Percentiles rank a stretch among this genome's conserved stretches.
These are phyloP conservation scores for Colletotrichum sojae DNA, from an alignment of 2,329 filamentous ascomycete genomes.

Conservation along the genomic window DNA sequence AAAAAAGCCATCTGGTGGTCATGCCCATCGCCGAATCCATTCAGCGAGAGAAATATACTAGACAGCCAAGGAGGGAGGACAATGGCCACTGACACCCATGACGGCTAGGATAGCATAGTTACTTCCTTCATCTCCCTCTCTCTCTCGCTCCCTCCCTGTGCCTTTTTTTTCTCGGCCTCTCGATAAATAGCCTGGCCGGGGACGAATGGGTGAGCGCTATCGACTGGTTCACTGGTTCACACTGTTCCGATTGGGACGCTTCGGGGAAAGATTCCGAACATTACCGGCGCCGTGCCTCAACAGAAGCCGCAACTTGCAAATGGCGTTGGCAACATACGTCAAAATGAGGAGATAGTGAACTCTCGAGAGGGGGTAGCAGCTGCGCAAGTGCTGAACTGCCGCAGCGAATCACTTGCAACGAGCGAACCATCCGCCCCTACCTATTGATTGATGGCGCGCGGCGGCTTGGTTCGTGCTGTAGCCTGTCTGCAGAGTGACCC, in stretches of 20 bases:
- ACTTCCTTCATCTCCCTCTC: too few species aligned
- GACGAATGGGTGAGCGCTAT: slow-evolving; percentile 20
- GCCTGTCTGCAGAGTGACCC: slow-evolving; percentile 7
- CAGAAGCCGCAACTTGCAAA: neutral
- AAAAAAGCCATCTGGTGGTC: neutral
- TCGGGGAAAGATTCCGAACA: slow-evolving; percentile 26
- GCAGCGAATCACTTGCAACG: slow-evolving; percentile 18
- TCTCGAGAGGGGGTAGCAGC: slow-evolving; percentile 13
- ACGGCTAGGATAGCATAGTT: neutral
- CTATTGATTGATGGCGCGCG: slow-evolving; percentile 12
- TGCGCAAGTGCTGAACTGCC: slow-evolving; percentile 23
- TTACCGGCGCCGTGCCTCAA: slow-evolving; percentile 10
- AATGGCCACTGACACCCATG: neutral
- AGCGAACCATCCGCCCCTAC: slow-evolving; percentile 6
- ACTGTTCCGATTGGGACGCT: slow-evolving; percentile 33
- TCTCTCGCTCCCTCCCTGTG: too few species aligned
- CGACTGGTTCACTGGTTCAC: neutral
- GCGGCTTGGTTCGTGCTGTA: slow-evolving; percentile 17
- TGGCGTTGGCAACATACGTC: slow-evolving; percentile 21
- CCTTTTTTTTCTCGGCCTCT: too few species aligned
- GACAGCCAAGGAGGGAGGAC: neutral
- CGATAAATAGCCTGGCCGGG: neutral
- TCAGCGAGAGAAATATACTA: slow-evolving; percentile 1
- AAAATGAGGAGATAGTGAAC: slow-evolving; percentile 28
- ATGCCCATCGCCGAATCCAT: slow-evolving; percentile 4